Percentiles rank a stretch among this genome's conserved stretches.
phyloP scores from a whole-genome alignment of 192 early-diverging fungal species.

The Coemansia sp. region DNA sequence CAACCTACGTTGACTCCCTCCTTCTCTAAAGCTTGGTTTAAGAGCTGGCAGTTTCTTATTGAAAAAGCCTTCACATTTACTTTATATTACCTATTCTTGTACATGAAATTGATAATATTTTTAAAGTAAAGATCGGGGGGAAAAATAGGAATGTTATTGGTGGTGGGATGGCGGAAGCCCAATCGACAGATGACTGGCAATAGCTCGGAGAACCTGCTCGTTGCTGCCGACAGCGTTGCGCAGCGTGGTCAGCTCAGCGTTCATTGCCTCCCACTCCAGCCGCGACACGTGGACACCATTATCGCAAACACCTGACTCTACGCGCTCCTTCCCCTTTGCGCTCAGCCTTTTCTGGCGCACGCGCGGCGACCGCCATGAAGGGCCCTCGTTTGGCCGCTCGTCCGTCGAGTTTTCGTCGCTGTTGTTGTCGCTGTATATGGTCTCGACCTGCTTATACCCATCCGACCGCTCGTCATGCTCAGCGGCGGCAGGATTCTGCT shows the following conservation, averaged over 20 bases:
- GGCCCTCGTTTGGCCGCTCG: not conserved
- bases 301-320: not conserved
- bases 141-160: not conserved
- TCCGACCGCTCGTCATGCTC: not conserved
- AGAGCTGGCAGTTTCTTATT: no score
- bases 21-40: no score
- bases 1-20: no score
- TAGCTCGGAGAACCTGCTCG: conserved; percentile 27
- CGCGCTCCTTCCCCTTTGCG: conserved; percentile 19
- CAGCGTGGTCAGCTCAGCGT: conserved; percentile 32
- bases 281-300: conserved; percentile 15
- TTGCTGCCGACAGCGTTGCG: conserved; percentile 20
- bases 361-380: not conserved
- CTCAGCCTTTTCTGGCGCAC: not conserved
- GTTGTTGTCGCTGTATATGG: not conserved
- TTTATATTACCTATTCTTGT: no score
- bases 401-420: not conserved
- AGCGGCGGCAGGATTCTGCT: not conserved
- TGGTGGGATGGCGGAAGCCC: not conserved
- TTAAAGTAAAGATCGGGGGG: no score
- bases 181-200: conserved; percentile 26
- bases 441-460: conserved; percentile 9
- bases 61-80: no score
- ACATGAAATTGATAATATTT: no score
- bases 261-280: conserved; percentile 36